Percentiles rank a stretch among this genome's conserved stretches.
Conservation (phyloP, 2,329 filamentous ascomycete genomes). For the Cercospora berteroae region DNA sequence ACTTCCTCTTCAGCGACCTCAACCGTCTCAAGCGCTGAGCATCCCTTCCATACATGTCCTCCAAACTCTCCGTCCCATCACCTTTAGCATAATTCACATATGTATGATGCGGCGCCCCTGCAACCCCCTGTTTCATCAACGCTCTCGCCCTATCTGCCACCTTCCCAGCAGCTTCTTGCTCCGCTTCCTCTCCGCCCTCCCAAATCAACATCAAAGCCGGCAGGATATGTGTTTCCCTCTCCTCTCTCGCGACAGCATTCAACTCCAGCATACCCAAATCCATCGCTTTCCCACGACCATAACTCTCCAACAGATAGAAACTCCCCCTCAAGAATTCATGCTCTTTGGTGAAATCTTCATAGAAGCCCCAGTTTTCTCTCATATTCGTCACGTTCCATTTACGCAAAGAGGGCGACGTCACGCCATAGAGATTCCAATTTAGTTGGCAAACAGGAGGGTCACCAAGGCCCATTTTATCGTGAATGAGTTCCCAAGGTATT, state of each 20-base stretch:
- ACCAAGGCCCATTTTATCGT: neutral
- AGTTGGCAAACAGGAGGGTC: neutral
- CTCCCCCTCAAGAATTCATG: neutral
- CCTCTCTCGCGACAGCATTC: neutral
- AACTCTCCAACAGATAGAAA: neutral
- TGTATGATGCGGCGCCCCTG: neutral
- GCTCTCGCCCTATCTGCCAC: neutral
- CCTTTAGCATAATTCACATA: slow-evolving; percentile 3
- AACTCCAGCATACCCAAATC: neutral
- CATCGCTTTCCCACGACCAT: neutral
- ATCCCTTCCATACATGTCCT: slow-evolving; percentile 6
- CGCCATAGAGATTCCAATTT: neutral
- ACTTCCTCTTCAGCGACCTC: neutral
- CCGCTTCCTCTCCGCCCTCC: neutral
- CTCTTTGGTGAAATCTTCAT: neutral
- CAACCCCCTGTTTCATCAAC: neutral
- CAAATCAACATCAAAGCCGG: neutral
- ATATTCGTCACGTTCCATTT: neutral
- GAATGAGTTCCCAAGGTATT: neutral
- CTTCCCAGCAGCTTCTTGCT: neutral
- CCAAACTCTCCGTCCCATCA: neutral
- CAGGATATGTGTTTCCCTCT: neutral
- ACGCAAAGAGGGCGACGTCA: neutral
- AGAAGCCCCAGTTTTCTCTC: neutral
- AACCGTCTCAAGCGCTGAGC: neutral